These are phyloP conservation scores for Eucalyptus melliodora DNA, from an alignment of 345 rosid species.

Conservation along the genomic window DNA sequence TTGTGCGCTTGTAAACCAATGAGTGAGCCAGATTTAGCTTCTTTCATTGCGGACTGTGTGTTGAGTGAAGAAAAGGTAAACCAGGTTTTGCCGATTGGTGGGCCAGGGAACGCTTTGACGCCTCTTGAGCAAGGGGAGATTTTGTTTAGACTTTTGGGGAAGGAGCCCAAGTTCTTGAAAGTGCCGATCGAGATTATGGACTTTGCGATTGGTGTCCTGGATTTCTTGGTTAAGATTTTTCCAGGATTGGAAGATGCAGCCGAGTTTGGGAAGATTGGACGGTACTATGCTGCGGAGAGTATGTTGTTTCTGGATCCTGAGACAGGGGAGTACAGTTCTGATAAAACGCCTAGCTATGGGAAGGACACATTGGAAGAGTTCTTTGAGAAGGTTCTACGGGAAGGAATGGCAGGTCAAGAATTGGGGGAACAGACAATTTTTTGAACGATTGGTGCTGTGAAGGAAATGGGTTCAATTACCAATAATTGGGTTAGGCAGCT, in stretches of 20 bases:
- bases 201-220: conserved; percentile 61
- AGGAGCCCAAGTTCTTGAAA: conserved; percentile 76
- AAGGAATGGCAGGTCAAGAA: conserved; percentile 95
- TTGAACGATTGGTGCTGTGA: not conserved
- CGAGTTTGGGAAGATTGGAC: conserved; percentile 91
- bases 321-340: conserved; percentile 76
- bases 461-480: not conserved
- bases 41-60: conserved; percentile 71
- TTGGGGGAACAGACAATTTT: conserved; percentile 82
- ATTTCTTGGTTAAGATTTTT: conserved; percentile 55
- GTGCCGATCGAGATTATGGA: conserved; percentile 95
- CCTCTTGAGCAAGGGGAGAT: conserved; percentile 90
- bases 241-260: conserved; percentile 85
- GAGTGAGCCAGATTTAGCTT: conserved; percentile 81
- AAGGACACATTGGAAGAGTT: conserved; percentile 79
- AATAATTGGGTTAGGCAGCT: not conserved
- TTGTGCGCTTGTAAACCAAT: conserved; percentile 93
- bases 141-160: conserved; percentile 60
- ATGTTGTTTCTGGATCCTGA: conserved; percentile 79
- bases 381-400: conserved; percentile 61
- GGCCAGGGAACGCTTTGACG: conserved; percentile 87
- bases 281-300: conserved; percentile 95
- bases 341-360: conserved; percentile 88
- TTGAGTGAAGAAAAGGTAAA: conserved; percentile 67
- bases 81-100: conserved; percentile 78